Base-by-base conservation (phyloP, 805 yeast genomes). In the Schwanniomyces vanrijiae region DNA sequence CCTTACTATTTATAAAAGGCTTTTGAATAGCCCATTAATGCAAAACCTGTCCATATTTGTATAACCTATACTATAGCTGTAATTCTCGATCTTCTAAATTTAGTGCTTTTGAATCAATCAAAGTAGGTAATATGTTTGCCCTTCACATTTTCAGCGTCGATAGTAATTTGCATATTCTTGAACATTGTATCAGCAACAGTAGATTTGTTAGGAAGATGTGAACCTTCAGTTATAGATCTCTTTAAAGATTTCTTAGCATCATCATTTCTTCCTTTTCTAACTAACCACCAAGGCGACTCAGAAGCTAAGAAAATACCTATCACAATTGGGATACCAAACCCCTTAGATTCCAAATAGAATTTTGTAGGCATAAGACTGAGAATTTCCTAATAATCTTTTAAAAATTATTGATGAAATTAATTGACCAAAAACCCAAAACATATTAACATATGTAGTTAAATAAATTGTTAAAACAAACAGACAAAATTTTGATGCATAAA, bases 241-340 rank as follows among this genome's bases (percentile, higher is more conserved):
- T 58, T 58, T 39, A 70, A 45, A 10, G 68, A 55, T 9, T 48
- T 44, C 43, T 57, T 63, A 24, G 77, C 77, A 14, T 71, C 71
- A 2, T 50, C 62, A 19, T 50, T 35, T 43, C 55, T 55, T 9
- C 71, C 73, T 26, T 63, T 62, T 48, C 65, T 71, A 22, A 66
- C 67, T 44, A 73, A 59, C 73, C 70, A 73, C 76, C 76, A 75
- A 9, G 80, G 80, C 7, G 77, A 71, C 41, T 75, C 78, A 0
- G 80, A 78, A 18, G 77, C 73, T 10, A 71, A 54, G 45, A 46
- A 68, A 22, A 71, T 64, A 40, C 65, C 66, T 20, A 71, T 49
- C 39, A 67, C 60, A 8, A 69, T 55, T 5, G 73, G 73, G 44
- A 64, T 42, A 67, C 71, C 73, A 69, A 37, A 55, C 59, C 75